Base-by-base conservation (phyloP, 2,329 filamentous ascomycete species). In the Cryphonectria nitschkei region DNA sequence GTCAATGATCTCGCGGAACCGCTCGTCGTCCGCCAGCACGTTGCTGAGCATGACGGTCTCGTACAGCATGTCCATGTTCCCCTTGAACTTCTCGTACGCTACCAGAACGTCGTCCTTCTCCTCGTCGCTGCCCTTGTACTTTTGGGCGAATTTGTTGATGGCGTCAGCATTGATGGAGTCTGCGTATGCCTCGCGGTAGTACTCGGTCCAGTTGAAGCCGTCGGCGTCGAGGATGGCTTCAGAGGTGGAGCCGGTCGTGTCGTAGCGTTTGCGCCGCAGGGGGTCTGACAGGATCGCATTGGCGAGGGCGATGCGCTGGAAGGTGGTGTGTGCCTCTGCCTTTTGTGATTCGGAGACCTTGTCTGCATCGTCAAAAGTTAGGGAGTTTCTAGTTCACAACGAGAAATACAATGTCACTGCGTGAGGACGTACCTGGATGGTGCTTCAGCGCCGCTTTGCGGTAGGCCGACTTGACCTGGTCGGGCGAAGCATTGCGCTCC, bases 281-380 rank as follows among this genome's bases (percentile, higher is more conserved):
- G 92, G 86, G 76, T 98, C 93, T 43, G 93, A 97, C 50, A 99
- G 92, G 65, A 99, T 89, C 46, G 94, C 95, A 78, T 98, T 97
- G 67, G 96, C 95, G 77, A 98, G 95, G 34, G 95, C 95, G 75
- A 99, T 90, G 75, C 92, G 86, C 81, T 99, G 96, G 80, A 99
- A 99, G 68, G 88, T 91, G 72, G 86, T 85, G 76, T 97, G 91
- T 1, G 96, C 95, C 58, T 87, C 83, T 37, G 90, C 86, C 77
- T 93, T 94, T 67, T 91, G 83, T 32, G 89, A 86, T 0, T 88
- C 84, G 22, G 88, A 75, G 4, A 90, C 93, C 84, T 97, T 97
- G 86, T 97, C 94, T 92, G n/a, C 61, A 54, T 52, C 46, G 16
- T 46, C 16, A 3, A 43, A 26, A 34, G 37, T 62, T 8, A 41